Base-by-base conservation (phyloP, 2,329 filamentous ascomycete genomes). In the Hawksworthiomyces lignivorus region DNA sequence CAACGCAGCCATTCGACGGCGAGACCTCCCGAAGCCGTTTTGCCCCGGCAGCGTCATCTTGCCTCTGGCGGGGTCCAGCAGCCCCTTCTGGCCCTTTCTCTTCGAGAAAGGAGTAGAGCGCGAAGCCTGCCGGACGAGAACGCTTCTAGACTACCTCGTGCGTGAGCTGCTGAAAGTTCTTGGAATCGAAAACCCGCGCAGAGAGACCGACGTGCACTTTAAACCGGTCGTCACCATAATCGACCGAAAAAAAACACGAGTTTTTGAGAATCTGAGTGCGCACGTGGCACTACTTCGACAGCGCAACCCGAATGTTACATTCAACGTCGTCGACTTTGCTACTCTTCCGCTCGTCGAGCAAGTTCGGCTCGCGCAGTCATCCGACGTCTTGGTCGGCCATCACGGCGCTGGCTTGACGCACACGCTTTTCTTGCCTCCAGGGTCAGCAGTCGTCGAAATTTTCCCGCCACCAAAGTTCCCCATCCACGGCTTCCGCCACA, bases 391-490 rank as follows among this genome's bases (percentile, higher is more conserved):
- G 10, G 43, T 55, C 14, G 54, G 52, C 7, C 43, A 53, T 31
- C 50, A 47, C n/a, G 54, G 53, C 12, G 54, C 53, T 2, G 54
- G 47, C 11, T 43, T 56, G 43, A 51, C 52, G 15, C 51, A 55
- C 39, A 48, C 48, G 10, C 41, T 56, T 22, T 56, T 54, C 41
- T 33, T 56, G 17, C 50, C 50, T 1, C 35, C 49, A 17, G 50
- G 52, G 26, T 46, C 52, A 10, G 52, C 48, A 12, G 36, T 49
- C 11, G 48, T 47, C 3, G 50, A 52, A 22, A 44, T 45, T 21
- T 37, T 46, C 19, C 26, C 31, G 42, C 21, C 34, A 17, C 40
- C 43, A 22, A 21, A 37, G 2, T 45, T 46, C 34, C 14, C 18
- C 17, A 27, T 27, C 12, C 24, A 32, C 11, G 43, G 39, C 15